Conservation (phyloP, 805 yeast genomes). For the Lachancea fermentati region DNA sequence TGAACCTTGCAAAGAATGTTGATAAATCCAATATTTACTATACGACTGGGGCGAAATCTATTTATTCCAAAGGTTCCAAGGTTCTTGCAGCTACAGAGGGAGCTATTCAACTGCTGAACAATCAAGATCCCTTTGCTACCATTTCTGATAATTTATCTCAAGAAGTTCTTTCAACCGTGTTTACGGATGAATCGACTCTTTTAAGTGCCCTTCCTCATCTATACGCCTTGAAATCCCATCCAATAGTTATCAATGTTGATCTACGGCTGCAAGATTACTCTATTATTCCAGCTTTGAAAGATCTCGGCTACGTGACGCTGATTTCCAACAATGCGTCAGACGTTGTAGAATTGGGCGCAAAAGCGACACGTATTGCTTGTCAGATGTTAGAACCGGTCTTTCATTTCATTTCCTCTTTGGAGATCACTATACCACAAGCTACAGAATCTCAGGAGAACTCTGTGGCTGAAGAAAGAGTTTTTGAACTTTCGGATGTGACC, state of each 20-base stretch:
- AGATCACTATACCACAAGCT: constrained; percentile 7
- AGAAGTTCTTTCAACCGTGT: constrained; percentile 38
- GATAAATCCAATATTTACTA: constrained; percentile 14
- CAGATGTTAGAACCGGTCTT: constrained; percentile 51
- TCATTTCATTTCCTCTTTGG: constrained; percentile 49
- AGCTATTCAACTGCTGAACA: constrained; percentile 21
- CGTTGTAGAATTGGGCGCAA: constrained; percentile 46
- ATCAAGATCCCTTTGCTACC: constrained; percentile 30
- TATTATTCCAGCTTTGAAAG: constrained; percentile 65
- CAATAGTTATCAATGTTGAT: constrained; percentile 58
- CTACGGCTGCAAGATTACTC: constrained; percentile 60
- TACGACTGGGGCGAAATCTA: constrained; percentile 17
- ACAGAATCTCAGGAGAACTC: constrained; percentile 11
- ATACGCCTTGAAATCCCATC: constrained; percentile 33
- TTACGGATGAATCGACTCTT: constrained; percentile 48
- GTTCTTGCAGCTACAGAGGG: constrained; percentile 7
- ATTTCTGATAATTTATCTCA: constrained; percentile 14
- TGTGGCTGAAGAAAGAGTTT: constrained; percentile 26
- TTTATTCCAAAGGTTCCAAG: constrained; percentile 12
- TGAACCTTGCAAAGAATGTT: constrained; percentile 9
- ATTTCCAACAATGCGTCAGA: constrained; percentile 60
- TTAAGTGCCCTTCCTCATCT: constrained; percentile 59
- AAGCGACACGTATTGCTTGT: constrained; percentile 53
- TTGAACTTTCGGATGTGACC: constrained; percentile 27
- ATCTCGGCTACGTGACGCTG: constrained; percentile 56